These are phyloP conservation scores for Ramalina peruviana DNA, from an alignment of 495 filamentous ascomycete species.

Conservation along the genomic window DNA sequence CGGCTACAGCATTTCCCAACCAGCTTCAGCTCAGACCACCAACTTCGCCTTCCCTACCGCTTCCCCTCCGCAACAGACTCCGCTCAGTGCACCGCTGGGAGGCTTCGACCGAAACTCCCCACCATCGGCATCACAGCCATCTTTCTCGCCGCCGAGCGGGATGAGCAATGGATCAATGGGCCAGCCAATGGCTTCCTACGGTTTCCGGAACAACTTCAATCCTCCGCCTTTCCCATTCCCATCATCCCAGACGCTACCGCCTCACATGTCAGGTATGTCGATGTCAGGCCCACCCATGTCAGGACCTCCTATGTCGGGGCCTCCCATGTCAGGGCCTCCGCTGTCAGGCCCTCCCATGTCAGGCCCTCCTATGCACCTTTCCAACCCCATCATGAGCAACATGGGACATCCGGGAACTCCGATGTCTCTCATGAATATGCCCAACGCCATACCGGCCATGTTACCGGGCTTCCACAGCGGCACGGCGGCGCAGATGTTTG, in stretches of 20 bases:
- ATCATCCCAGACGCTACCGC: not conserved
- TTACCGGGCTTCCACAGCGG: constrained; percentile 42
- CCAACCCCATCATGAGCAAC: constrained; percentile 63
- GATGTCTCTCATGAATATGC: constrained; percentile 55
- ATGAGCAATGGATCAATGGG: too few relatives aligned
- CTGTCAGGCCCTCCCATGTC: constrained; percentile 33
- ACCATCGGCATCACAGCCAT: not conserved
- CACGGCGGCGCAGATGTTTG: constrained; percentile 38
- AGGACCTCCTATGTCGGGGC: not conserved
- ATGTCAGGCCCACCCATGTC: not conserved
- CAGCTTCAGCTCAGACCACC: constrained; percentile 54
- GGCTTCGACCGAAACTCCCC: constrained; percentile 9
- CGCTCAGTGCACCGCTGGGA: constrained; percentile 39
- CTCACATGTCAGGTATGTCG: not conserved
- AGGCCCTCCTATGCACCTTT: constrained; percentile 3
- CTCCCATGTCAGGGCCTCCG: not conserved
- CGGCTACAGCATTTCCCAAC: constrained; percentile 39
- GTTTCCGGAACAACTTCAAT: too few relatives aligned
- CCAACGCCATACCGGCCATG: constrained; percentile 23
- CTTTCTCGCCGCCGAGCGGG: not conserved
- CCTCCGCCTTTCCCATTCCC: too few relatives aligned
- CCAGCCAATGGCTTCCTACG: too few relatives aligned
- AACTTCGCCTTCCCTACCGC: constrained; percentile 40
- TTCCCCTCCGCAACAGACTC: constrained; percentile 44
- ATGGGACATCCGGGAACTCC: constrained; percentile 56